Base-by-base conservation (phyloP, 2,329 filamentous ascomycete genomes). In the Orbilia javanica region DNA sequence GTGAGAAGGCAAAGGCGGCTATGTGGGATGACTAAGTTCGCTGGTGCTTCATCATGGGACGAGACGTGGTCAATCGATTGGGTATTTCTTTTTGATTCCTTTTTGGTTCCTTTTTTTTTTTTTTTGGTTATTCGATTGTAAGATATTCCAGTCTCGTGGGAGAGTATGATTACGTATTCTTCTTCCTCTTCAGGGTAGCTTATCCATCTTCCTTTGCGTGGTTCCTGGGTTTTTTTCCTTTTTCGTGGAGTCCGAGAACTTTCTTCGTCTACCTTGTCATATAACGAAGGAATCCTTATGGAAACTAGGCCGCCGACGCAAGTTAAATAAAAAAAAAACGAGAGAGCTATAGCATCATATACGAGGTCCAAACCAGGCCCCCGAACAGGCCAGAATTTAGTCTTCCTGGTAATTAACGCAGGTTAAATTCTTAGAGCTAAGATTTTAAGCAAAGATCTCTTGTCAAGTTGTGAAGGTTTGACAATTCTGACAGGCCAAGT, bases 1-100 rank as follows among this genome's bases (percentile, higher is more conserved):
- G 86, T 53, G 92, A 95, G 83, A 89, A 87, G 84, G 91, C 91
- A n/a, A 96, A 92, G 87, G 88, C 88, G 78, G 90, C 92, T n/a
- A 87, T 97, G 27, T 98, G 96, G 96, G 91, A 96, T 75, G 92
- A 91, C 34, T 44, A 44, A 44, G n/a, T 44, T 44, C 11, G 42
- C 18, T 20, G 4, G n/a, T n/a, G n/a, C n/a, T n/a, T 44, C n/a
- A 44, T 44, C 18, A 44, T 10, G 42, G 42, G 18, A 44, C 42
- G 7, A 7, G 42, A 15, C n/a, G 48, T 70, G 48, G 36, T 53
- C 68, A 50, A 44, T 60, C 13, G 55, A 60, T 42, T 60, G 55
- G 53, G 44, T 60, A 31, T 20, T 22, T 29, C 11, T 36, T 22
- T 15, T 36, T 22, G 5, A 15, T 3, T 15, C 25, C 39, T 44